Percentiles rank a stretch among this genome's conserved stretches.
Conservation (phyloP, 306 rosid genomes). For the Acacia acuminata region DNA sequence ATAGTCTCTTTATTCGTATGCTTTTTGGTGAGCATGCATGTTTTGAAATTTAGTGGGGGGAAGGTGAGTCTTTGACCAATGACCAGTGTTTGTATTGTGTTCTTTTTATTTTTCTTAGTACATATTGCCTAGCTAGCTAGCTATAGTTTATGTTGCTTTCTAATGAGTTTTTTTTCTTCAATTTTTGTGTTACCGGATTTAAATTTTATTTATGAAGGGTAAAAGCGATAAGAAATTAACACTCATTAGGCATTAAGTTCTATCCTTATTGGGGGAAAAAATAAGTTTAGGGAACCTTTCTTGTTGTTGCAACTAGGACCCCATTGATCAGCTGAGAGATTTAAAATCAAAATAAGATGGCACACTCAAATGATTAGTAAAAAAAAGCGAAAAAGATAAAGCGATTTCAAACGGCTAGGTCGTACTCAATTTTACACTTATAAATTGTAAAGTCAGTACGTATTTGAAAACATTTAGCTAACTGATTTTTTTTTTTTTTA, state of each 20-base stretch:
- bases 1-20: constrained; percentile 32
- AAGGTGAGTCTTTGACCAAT: constrained; percentile 17
- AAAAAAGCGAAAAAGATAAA: not conserved
- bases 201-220: not conserved
- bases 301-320: not conserved
- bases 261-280: not conserved
- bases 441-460: too few species aligned
- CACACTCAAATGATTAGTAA: not conserved
- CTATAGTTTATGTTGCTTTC: not conserved
- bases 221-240: not conserved
- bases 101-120: not conserved
- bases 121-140: not conserved
- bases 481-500: too few species aligned
- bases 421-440: not conserved
- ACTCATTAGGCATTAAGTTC: not conserved
- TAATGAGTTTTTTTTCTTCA: not conserved
- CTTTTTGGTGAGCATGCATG: constrained; percentile 31
- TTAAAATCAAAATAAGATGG: not conserved
- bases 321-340: not conserved
- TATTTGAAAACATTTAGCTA: too few species aligned
- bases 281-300: too few species aligned
- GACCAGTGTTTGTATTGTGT: not conserved
- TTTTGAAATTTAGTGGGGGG: constrained; percentile 47
- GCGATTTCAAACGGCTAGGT: not conserved
- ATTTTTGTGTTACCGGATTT: too few species aligned